Evolutionary conservation across 2,329 filamentous ascomycete genomes (phyloP).

Genomic region (Ascochyta rabiei): DNA sequence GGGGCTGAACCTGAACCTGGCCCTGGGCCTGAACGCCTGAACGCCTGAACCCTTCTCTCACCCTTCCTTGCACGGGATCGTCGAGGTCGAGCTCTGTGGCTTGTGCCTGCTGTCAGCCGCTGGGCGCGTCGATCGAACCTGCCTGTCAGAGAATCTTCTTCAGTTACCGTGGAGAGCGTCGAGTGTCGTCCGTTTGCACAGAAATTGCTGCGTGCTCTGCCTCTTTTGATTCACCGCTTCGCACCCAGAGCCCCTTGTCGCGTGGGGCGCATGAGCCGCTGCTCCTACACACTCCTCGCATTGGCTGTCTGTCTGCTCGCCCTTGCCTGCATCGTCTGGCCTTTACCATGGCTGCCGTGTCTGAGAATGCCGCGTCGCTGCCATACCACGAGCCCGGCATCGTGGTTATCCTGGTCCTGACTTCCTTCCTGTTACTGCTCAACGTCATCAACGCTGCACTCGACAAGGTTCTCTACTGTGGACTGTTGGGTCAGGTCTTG

Average conservation of each 20-base stretch:
- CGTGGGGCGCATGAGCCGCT: conserved; percentile 16
- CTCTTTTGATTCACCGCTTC: conserved; percentile 11
- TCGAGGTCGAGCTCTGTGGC: conserved; percentile 16
- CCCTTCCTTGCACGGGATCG: conserved; percentile 6
- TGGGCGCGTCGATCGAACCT: conserved; percentile 7
- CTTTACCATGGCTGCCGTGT: conserved; percentile 26
- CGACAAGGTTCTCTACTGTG: conserved; percentile 69
- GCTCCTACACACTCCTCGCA: conserved; percentile 7
- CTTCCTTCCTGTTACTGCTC: conserved; percentile 67
- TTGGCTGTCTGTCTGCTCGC: conserved; percentile 8
- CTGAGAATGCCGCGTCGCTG: conserved; percentile 40
- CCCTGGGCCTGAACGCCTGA: too few species aligned
- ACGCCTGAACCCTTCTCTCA: neutral
- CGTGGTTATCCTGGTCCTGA: conserved; percentile 62
- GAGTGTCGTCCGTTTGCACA: neutral
- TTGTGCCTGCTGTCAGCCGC: conserved; percentile 16
- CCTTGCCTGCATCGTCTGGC: conserved; percentile 22
- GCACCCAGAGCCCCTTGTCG: conserved; percentile 7
- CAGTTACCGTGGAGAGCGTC: conserved; percentile 13
- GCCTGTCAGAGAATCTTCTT: neutral
- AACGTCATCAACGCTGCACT: conserved; percentile 64
- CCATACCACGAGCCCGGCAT: conserved; percentile 70
- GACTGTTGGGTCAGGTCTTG: conserved; percentile 73
- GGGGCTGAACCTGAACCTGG: conserved; percentile 14
- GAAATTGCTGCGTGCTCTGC: neutral